Conservation (phyloP, 225 moss, liverwort and hornwort species). For the Sphagnum tenellum region DNA sequence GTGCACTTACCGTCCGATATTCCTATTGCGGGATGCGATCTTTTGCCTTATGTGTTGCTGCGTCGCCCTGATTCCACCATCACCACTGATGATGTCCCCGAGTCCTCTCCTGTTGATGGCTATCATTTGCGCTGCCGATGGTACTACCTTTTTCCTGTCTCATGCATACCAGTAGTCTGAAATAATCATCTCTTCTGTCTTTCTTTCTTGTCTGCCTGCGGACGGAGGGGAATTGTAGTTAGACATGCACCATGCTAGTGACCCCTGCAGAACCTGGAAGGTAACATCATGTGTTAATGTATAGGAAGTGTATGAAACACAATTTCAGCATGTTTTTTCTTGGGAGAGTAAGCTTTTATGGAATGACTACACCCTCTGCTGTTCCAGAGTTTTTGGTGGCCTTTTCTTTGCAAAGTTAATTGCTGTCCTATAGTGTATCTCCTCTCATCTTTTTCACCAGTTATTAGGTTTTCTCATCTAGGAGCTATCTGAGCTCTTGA, state of each 20-base stretch:
- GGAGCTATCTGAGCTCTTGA: no score
- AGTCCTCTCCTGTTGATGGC: slow-evolving; percentile 47
- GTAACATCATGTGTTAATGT: no score
- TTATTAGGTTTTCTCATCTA: no score
- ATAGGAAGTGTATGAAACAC: no score
- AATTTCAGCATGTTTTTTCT: no score
- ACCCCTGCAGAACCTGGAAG: neutral
- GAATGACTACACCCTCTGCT: no score
- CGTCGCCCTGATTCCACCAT: slow-evolving; percentile 46
- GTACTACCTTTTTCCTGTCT: slow-evolving; percentile 12
- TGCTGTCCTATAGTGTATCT: no score
- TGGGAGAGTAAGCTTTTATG: no score
- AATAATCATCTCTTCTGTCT: neutral
- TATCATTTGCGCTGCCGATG: slow-evolving; percentile 70
- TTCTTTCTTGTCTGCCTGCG: neutral
- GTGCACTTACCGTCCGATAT: slow-evolving; percentile 82
- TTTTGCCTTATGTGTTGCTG: slow-evolving; percentile 67
- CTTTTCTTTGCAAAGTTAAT: no score
- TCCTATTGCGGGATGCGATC: slow-evolving; percentile 81
- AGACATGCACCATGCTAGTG: neutral
- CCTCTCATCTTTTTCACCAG: no score
- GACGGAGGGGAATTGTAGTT: no score
- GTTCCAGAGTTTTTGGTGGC: no score
- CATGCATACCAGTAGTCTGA: neutral
- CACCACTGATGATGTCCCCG: slow-evolving; percentile 64